Percentiles rank a stretch among this genome's conserved stretches.
Conservation (phyloP, 2,329 filamentous ascomycete species). For the Didymella glomerata region DNA sequence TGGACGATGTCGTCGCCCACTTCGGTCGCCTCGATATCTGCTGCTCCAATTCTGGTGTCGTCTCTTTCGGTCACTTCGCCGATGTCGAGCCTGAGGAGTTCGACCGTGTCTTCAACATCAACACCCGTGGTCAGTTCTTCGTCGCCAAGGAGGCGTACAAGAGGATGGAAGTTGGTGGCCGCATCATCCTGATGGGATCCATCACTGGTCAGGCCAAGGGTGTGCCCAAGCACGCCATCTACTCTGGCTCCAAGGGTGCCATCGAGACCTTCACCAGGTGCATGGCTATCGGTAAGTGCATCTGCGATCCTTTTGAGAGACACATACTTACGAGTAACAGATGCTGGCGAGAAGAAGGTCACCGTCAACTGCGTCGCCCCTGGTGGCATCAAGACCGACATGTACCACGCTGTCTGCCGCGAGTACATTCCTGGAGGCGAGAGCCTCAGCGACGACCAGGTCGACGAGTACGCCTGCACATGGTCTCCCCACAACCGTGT, state of each 20-base stretch:
- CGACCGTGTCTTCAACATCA: constrained; percentile 68
- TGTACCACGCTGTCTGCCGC: constrained; percentile 70
- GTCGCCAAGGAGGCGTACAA: constrained; percentile 66
- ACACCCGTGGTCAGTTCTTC: constrained; percentile 71
- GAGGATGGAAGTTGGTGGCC: constrained; percentile 60
- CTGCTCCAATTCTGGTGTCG: constrained; percentile 72
- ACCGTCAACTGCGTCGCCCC: constrained; percentile 69
- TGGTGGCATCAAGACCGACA: constrained; percentile 65
- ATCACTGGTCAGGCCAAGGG: constrained; percentile 66
- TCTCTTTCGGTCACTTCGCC: constrained; percentile 63
- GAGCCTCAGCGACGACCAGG: constrained; percentile 64
- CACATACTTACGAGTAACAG: constrained; percentile 38
- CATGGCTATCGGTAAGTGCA: constrained; percentile 59
- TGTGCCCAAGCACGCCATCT: constrained; percentile 63
- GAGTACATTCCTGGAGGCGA: constrained; percentile 69
- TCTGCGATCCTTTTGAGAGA: background rate
- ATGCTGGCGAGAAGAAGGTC: constrained; percentile 63
- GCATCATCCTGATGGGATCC: constrained; percentile 64
- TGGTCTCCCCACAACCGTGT: constrained; percentile 72
- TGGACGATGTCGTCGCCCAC: constrained; percentile 68
- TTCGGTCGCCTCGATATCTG: constrained; percentile 76
- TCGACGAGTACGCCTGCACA: constrained; percentile 69
- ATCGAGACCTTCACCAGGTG: constrained; percentile 64
- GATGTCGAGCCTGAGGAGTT: constrained; percentile 64
- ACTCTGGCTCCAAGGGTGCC: constrained; percentile 63